Evolutionary conservation across 306 rosid genomes (phyloP), one percentile per base, ranked within the genome.

Genomic region (Trichosanthes cucumerina): DNA sequence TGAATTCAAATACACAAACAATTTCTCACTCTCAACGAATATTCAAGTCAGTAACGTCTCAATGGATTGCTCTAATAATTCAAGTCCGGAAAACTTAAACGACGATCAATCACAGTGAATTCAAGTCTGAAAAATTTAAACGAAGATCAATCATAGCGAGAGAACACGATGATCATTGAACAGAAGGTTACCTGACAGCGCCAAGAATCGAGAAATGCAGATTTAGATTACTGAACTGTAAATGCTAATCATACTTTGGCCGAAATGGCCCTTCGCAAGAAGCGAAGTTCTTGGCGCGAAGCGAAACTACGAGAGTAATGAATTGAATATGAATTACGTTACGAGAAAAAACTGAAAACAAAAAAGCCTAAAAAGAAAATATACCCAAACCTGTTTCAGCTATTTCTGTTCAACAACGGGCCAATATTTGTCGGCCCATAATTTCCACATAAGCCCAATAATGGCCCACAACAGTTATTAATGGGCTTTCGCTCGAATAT

Each of bases 261-360:
- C 49, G 52, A 39, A 21, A 36, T 5, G 19, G 36, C 54, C 41
- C 52, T 43, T 43, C 47, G 75, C 75, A 8, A 1, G 71, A 34
- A 33, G 71, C 71, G 53, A 69, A 69, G 75, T 43, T 39, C 58
- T 71, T 71, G 76, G 76, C 76, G 58, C 76, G 76, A 71, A 71
- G 23, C 34, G 7, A 8, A 41, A 71, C 76, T 0, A 0, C 26
- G 72, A 65, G 72, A 65, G 26, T 10, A 18, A 0, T 59, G 28
- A 19, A 36, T 5, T 64, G 24, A 36, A 65, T 18, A 26, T 9
- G 1, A 62, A 31, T 1, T 14, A 26, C 9, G 33, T 5, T 14
- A 1, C 1, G 21, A 15, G 5, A 1, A 50, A 50, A 50, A 43
- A 43, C 9, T 7, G 6, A 43, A 7, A 43, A 7, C 9, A 47